Base-by-base conservation (phyloP, 75 land plant genomes). In the Azolla pinnata region DNA sequence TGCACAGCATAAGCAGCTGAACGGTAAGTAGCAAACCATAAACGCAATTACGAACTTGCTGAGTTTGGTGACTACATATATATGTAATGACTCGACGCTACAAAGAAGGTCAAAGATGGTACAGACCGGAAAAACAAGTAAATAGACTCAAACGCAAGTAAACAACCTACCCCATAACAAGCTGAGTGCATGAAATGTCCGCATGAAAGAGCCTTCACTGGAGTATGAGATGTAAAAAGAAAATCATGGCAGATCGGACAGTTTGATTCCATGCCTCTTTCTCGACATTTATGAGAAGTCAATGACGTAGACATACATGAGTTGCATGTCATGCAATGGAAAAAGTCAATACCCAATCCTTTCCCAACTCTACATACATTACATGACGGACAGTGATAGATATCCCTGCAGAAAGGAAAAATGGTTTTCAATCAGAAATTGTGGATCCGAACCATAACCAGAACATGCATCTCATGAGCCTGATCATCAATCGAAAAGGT, bases 311-410 rank as follows among this genome's bases (percentile, higher is more conserved):
- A 61, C 62, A 88, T 69, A 71, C 95, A 88, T 33, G 77, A 81
- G 63, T 88, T 88, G 75, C 95, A 88, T 5, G 76, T 82, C 95
- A 88, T 88, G 74, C 95, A 88, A 69, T 88, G 95, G 47, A 82
- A 88, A 61, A 73, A 80, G 35, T 88, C 95, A 19, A 67, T 54
- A 7, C 95, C 95, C 31, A 88, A 86, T n/a, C 95, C 95, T 52
- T 73, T 85, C 24, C 95, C 95, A 60, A 82, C 67, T 51, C 95
- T 81, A 49, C 95, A 88, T 53, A 88, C 31, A 51, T 88, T 85
- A 79, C 95, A 85, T 42, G 69, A 88, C 32, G 89, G 95, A 63
- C 95, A 88, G 58, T 88, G 95, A 56, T 85, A 88, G 28, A 88
- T 76, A 12, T 54, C 60, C 73, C 95, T 88, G 80, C 56, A 56